Percentiles rank a stretch among this genome's conserved stretches.
phyloP scores from a whole-genome alignment of 805 yeast genomes.

The Starmerella apicola region DNA sequence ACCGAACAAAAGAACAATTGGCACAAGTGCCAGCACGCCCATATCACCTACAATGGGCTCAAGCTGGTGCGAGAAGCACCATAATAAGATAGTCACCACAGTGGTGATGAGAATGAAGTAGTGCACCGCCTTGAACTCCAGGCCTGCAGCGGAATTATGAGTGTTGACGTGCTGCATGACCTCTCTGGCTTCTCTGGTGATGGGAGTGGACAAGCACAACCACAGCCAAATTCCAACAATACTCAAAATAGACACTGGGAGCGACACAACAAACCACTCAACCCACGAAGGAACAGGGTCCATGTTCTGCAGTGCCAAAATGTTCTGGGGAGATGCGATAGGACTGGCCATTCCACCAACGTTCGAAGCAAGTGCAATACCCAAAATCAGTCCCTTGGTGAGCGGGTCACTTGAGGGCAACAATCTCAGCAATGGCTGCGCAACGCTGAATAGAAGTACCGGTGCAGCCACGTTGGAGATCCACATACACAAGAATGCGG shows the following conservation, averaged over 20 bases:
- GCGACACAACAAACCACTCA: constrained; percentile 80
- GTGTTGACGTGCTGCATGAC: constrained; percentile 46
- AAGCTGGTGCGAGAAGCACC: constrained; percentile 79
- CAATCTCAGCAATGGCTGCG: constrained; percentile 79
- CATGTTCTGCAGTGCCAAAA: constrained; percentile 82
- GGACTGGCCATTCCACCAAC: constrained; percentile 97
- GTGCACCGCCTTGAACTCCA: constrained; percentile 55
- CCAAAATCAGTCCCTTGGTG: constrained; percentile 73
- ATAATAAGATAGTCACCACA: constrained; percentile 57
- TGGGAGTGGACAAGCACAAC: constrained; percentile 47
- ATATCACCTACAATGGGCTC: constrained; percentile 76
- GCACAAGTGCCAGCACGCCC: constrained; percentile 91
- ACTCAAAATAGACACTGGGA: constrained; percentile 62
- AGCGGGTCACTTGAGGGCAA: constrained; percentile 67
- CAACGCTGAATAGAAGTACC: constrained; percentile 77
- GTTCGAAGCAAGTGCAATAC: constrained; percentile 86
- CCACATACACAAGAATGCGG: constrained; percentile 85
- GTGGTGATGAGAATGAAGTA: constrained; percentile 63
- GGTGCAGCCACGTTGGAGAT: constrained; percentile 97
- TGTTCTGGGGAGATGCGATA: constrained; percentile 92
- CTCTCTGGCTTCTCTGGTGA: constrained; percentile 37
- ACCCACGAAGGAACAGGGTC: constrained; percentile 76
- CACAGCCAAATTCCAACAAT: constrained; percentile 62
- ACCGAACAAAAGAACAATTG: constrained; percentile 84
- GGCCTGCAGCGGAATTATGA: constrained; percentile 23